Base-by-base conservation (phyloP, 306 rosid genomes). In the Luffa aegyptiaca region DNA sequence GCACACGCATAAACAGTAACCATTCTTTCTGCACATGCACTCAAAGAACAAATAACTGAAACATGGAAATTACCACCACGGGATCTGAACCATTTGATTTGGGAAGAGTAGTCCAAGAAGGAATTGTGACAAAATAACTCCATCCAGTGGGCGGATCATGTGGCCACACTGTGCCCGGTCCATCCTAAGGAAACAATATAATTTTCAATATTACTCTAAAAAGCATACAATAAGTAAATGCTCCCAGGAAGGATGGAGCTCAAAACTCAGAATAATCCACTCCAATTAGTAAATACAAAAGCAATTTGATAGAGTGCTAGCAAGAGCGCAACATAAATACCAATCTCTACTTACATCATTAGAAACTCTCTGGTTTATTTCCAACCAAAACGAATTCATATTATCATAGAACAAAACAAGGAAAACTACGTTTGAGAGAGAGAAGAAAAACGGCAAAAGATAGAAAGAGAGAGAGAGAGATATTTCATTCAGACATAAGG, bases 121-220 rank as follows among this genome's bases (percentile, higher is more conserved):
- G 97, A 86, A 95, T 65, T 0, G 91, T 85, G 49, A 90, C 84
- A 59, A 91, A 90, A 81, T 91, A 95, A 80, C 92, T 89, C 98
- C 98, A 95, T 82, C 86, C 90, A 18, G 83, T 68, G 31, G 62
- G 90, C 39, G 95, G 87, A 86, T 89, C 87, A 74, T 86, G 90
- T 1, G 97, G 97, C 98, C 97, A 91, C 79, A 86, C 75, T 35
- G 97, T 85, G 76, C 85, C 76, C 57, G 85, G 86, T 26, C 97
- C 98, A 12, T 85, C 89, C 96, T 89, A 44, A 44, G 36, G 64
- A 52, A 79, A 75, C 58, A 39, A 20, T 41, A 36, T 18, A 39
- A 36, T 16, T 77, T 26, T 70, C 76, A 78, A 56, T 46, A 63
- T 73, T 44, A 37, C 35, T 62, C 14, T 66, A 2, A 58, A 65